Percentiles rank a stretch among this genome's conserved stretches.
Evolutionary conservation across 2,329 filamentous ascomycete species (phyloP).

Genomic region (Penicillium sp.): DNA sequence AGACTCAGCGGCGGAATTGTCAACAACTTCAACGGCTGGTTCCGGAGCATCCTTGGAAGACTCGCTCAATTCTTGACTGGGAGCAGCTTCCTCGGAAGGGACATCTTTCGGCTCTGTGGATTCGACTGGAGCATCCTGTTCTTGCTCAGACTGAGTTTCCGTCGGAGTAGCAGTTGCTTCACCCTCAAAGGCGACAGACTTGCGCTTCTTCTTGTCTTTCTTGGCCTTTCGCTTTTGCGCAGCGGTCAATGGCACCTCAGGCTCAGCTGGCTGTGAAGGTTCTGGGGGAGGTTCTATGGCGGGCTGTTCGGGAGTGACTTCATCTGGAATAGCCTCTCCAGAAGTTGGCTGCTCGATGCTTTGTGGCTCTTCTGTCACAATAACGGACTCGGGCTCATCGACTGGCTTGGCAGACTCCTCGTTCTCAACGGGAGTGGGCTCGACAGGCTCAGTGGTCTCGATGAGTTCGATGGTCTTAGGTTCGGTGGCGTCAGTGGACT

Average conservation of each 20-base stretch:
- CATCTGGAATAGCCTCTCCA: slow-evolving; percentile 14
- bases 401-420: neutral
- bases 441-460: neutral
- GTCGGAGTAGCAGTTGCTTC: slow-evolving; percentile 9
- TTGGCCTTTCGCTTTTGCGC: slow-evolving; percentile 28
- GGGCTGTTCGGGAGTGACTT: slow-evolving; percentile 6
- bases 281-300: slow-evolving; percentile 10
- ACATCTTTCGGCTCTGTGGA: slow-evolving; percentile 4
- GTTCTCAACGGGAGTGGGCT: neutral
- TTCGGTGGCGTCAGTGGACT: neutral
- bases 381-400: neutral
- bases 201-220: slow-evolving; percentile 34
- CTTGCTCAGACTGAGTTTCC: slow-evolving; percentile 17
- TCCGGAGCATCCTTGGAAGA: slow-evolving; percentile 2
- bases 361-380: slow-evolving; percentile 11
- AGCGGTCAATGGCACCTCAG: slow-evolving; percentile 23
- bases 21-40: neutral
- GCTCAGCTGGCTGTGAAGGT: slow-evolving; percentile 13
- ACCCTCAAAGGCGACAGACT: slow-evolving; percentile 29
- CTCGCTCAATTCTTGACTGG: slow-evolving; percentile 16
- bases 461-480: neutral
- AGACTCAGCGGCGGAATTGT: slow-evolving; percentile 1
- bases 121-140: slow-evolving; percentile 8
- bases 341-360: neutral
- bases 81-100: neutral